Conservation (phyloP, 208 protist species). For the Acanthamoeba culbertsoni region DNA sequence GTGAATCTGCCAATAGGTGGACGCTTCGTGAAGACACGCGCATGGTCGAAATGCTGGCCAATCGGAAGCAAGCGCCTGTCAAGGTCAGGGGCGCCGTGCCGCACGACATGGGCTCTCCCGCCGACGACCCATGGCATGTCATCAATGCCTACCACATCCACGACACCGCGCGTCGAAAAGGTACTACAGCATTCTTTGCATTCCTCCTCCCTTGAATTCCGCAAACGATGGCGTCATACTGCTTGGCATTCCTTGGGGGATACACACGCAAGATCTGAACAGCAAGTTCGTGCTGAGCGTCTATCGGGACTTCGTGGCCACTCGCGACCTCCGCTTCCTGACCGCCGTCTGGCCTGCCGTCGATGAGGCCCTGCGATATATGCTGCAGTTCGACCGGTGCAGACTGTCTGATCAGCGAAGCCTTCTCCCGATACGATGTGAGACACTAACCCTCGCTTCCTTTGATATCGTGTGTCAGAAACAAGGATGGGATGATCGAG, state of each 20-base stretch:
- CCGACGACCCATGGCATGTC: slow-evolving; percentile 75
- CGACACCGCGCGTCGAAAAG: slow-evolving; percentile 68
- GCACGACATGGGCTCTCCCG: slow-evolving; percentile 81
- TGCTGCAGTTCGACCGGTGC: slow-evolving; percentile 52
- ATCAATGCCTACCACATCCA: slow-evolving; percentile 84
- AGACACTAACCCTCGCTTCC: slow-evolving; percentile 57
- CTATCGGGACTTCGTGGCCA: slow-evolving; percentile 79
- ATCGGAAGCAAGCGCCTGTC: slow-evolving; percentile 26
- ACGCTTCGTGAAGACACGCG: slow-evolving; percentile 62
- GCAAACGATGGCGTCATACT: too few relatives aligned
- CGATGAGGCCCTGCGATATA: slow-evolving; percentile 9
- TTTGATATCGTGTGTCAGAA: too few relatives aligned
- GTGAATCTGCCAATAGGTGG: not conserved
- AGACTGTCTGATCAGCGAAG: not conserved
- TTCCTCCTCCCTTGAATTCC: too few relatives aligned
- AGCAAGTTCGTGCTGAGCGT: slow-evolving; percentile 83
- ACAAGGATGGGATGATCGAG: slow-evolving; percentile 82
- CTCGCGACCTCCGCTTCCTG: slow-evolving; percentile 72
- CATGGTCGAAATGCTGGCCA: slow-evolving; percentile 29
- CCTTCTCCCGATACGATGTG: not conserved
- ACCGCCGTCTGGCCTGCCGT: slow-evolving; percentile 63
- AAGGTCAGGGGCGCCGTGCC: slow-evolving; percentile 72
- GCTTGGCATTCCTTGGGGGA: not conserved
- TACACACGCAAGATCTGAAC: slow-evolving; percentile 70
- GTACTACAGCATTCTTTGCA: too few relatives aligned